Evolutionary conservation across 352 stramenopile species (phyloP).

Genomic region (Discostella stelligera): DNA sequence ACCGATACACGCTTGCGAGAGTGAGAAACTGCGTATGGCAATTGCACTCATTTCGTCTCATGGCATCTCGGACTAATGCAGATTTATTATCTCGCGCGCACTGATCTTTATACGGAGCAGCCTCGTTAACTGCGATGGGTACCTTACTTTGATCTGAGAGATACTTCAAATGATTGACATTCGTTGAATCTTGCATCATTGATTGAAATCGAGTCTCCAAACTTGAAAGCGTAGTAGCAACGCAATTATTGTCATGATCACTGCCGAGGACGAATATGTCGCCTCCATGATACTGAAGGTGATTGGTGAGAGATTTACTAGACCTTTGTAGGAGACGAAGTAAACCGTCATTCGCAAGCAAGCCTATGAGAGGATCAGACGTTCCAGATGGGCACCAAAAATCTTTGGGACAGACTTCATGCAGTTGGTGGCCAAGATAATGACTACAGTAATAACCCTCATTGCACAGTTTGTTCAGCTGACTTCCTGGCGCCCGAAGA

Average conservation of each 20-base stretch:
- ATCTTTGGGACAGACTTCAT: conserved; percentile 85
- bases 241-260: conserved; percentile 89
- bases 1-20: conserved; percentile 87
- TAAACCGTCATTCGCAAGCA: conserved; percentile 89
- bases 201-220: conserved; percentile 42
- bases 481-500: conserved; percentile 86
- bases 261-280: conserved; percentile 87
- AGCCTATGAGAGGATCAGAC: conserved; percentile 85
- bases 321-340: conserved; percentile 43
- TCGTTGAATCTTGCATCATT: conserved; percentile 84
- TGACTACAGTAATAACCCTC: conserved; percentile 89
- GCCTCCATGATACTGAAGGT: conserved; percentile 89
- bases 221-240: conserved; percentile 66
- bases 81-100: conserved; percentile 94
- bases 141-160: conserved; percentile 49
- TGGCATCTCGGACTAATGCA: conserved; percentile 85
- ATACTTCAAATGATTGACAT: conserved; percentile 63
- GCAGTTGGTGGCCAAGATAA: conserved; percentile 82
- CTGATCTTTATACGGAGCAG: conserved; percentile 33
- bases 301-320: conserved; percentile 19
- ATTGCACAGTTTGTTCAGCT: conserved; percentile 88
- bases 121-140: conserved; percentile 50
- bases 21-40: conserved; percentile 88
- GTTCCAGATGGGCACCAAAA: conserved; percentile 96
- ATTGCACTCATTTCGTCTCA: conserved; percentile 90